phyloP scores from a whole-genome alignment of 2,329 filamentous ascomycete species.

The Colletotrichum spinosum region DNA sequence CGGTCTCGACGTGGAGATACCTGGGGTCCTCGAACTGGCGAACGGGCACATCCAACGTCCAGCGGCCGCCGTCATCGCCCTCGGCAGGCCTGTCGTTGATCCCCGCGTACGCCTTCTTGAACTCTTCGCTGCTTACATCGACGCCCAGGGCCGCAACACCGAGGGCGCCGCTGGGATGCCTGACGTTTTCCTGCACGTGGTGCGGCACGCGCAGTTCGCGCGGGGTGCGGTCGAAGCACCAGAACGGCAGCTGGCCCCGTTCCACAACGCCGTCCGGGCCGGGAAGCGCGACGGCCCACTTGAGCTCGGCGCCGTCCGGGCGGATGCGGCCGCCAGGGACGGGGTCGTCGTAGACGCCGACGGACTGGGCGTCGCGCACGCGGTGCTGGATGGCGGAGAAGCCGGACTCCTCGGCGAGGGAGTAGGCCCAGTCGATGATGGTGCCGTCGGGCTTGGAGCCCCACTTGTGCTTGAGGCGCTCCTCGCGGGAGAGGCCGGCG shows the following conservation, averaged over 20 bases:
- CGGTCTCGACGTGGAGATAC: conserved; percentile 6
- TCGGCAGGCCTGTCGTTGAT: conserved; percentile 19
- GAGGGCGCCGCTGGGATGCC: conserved; percentile 63
- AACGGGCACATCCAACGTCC: conserved; percentile 26
- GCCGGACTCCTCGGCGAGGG: conserved; percentile 48
- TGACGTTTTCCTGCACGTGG: conserved; percentile 47
- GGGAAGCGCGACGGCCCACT: conserved; percentile 68
- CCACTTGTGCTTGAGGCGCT: conserved; percentile 68
- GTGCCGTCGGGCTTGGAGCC: conserved; percentile 60
- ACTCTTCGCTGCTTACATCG: conserved; percentile 40
- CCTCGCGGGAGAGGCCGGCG: conserved; percentile 43
- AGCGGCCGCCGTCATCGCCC: conserved; percentile 10
- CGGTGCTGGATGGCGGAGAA: conserved; percentile 52
- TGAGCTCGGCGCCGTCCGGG: conserved; percentile 66
- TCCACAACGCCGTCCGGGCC: conserved; percentile 41
- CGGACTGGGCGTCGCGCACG: conserved; percentile 45
- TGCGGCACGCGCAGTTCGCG: conserved; percentile 67
- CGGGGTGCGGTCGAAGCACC: conserved; percentile 72
- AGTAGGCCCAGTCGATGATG: conserved; percentile 72
- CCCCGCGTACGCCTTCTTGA: conserved; percentile 30
- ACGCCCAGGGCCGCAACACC: conserved; percentile 62
- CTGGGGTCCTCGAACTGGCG: conserved; percentile 31
- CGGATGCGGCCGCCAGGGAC: conserved; percentile 63
- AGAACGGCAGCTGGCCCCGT: conserved; percentile 70
- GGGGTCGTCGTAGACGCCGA: conserved; percentile 60